Conservation (phyloP, 2,329 filamentous ascomycete species). For the Fusarium phyllophilum region DNA sequence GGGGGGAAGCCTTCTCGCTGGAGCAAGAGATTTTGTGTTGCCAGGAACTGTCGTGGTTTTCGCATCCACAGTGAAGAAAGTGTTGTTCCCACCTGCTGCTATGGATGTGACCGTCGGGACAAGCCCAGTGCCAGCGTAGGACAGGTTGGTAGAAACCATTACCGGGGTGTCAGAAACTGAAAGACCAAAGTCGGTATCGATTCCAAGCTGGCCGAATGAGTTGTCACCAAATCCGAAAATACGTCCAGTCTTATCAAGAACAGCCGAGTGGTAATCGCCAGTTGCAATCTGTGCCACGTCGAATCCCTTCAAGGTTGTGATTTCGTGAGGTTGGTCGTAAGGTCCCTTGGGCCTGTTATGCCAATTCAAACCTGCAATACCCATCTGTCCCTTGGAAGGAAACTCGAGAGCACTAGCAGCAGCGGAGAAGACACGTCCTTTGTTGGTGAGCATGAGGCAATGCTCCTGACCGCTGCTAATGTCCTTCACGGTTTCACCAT, state of each 20-base stretch:
- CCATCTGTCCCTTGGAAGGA: constrained; percentile 86
- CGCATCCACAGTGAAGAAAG: constrained; percentile 87
- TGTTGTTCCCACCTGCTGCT: constrained; percentile 86
- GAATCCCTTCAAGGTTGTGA: constrained; percentile 75
- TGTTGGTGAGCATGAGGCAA: constrained; percentile 83
- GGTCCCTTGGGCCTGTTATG: constrained; percentile 77
- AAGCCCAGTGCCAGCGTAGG: constrained; percentile 75
- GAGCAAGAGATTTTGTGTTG: constrained; percentile 37
- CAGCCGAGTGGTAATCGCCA: constrained; percentile 88
- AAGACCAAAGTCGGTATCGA: constrained; percentile 72
- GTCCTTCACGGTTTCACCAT: constrained; percentile 78
- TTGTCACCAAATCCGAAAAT: constrained; percentile 94
- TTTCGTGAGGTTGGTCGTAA: constrained; percentile 85
- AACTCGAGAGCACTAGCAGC: constrained; percentile 82
- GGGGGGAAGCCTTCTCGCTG: constrained; percentile 48
- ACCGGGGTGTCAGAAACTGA: constrained; percentile 75
- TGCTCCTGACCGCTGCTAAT: constrained; percentile 86
- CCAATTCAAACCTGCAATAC: constrained; percentile 86
- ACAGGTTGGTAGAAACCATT: constrained; percentile 73
- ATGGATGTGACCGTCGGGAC: constrained; percentile 77
- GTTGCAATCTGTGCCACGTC: constrained; percentile 79
- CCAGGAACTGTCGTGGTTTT: constrained; percentile 55
- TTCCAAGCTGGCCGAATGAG: constrained; percentile 88
- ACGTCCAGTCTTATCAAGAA: constrained; percentile 77
- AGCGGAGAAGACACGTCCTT: constrained; percentile 88